Evolutionary conservation across 129 eudicot genomes (phyloP).

Genomic region (carrot (Daucus carota)): DH1_v3.0 NC_030382.2:52121501-52122000

Average conservation of each 20-base stretch:
- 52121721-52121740: constrained; percentile 73
- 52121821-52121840: constrained; percentile 51
- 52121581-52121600: constrained; percentile 43
- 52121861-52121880: constrained; percentile 75
- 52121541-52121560: constrained; percentile 15
- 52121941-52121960: constrained; percentile 67
- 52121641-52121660: constrained; percentile 17
- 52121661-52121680: constrained; percentile 43
- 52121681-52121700: constrained; percentile 50
- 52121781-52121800: constrained; percentile 51
- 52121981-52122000: constrained; percentile 86
- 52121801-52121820: constrained; percentile 59
- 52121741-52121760: constrained; percentile 39
- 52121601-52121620: constrained; percentile 61
- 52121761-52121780: constrained; percentile 44
- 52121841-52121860: constrained; percentile 49
- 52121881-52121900: constrained; percentile 69
- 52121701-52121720: constrained; percentile 63
- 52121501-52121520: constrained; percentile 37
- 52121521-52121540: constrained; percentile 15
- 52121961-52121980: constrained; percentile 85
- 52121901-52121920: constrained; percentile 34
- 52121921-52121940: constrained; percentile 27
- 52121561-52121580: constrained; percentile 25
- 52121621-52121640: constrained; percentile 55